Evolutionary conservation across 164 flowering plant species (phyloP).

Genomic region (Akebia trifoliata): DNA sequence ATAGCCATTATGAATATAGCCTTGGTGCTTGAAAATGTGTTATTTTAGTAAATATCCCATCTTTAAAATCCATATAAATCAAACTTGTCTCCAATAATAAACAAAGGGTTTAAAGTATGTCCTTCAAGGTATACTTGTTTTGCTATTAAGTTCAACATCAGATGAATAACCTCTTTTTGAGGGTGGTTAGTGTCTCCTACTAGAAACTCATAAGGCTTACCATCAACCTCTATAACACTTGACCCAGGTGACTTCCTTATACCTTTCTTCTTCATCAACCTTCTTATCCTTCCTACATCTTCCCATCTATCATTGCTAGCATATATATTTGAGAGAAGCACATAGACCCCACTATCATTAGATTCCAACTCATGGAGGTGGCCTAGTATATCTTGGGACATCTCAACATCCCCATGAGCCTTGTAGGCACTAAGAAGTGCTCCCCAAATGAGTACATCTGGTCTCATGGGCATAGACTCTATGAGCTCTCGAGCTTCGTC

Average conservation of each 20-base stretch:
- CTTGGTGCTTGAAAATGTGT: too few species aligned
- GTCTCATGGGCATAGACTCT: conserved; percentile 38
- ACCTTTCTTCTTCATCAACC: conserved; percentile 42
- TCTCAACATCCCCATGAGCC: conserved; percentile 31
- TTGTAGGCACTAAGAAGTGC: conserved; percentile 52
- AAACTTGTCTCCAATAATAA: not conserved
- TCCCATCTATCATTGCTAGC: conserved; percentile 46
- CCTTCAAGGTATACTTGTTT: conserved; percentile 20
- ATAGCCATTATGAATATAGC: too few species aligned
- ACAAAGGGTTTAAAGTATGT: not conserved
- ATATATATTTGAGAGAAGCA: conserved; percentile 46
- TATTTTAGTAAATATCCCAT: too few species aligned
- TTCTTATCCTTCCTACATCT: conserved; percentile 40
- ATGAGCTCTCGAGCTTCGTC: conserved; percentile 41
- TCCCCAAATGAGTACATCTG: conserved; percentile 54
- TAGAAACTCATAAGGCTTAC: conserved; percentile 39
- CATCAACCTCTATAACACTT: conserved; percentile 45
- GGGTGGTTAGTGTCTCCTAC: conserved; percentile 36
- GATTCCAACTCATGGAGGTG: conserved; percentile 29
- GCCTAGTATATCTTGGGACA: conserved; percentile 23
- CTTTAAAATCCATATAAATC: not conserved
- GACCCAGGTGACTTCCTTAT: conserved; percentile 47
- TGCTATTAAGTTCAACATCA: conserved; percentile 24
- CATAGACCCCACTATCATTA: conserved; percentile 46
- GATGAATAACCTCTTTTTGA: conserved; percentile 29